Conservation (phyloP, 768 basidiomycete species). For the Tulasnella sp. region DNA sequence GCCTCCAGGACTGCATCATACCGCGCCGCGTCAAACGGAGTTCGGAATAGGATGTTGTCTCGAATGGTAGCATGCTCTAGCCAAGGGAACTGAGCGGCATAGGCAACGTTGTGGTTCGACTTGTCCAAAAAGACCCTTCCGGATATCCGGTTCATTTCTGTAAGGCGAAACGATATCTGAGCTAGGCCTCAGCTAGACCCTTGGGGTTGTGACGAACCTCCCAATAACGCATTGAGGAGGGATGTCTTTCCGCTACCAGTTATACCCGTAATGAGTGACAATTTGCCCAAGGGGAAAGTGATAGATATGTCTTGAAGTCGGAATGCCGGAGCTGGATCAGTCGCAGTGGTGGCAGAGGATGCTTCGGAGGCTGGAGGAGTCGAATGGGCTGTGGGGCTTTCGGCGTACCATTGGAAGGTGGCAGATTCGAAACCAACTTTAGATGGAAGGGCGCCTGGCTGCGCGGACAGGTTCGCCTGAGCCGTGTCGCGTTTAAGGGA, state of each 20-base stretch:
- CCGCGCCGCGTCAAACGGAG: conserved; percentile 58
- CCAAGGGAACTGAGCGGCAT: conserved; percentile 54
- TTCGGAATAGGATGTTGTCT: conserved; percentile 80
- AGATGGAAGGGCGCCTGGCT: conserved; percentile 34
- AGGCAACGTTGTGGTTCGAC: conserved; percentile 62
- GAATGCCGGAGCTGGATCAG: conserved; percentile 44
- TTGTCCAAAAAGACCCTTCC: conserved; percentile 63
- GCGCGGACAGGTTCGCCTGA: conserved; percentile 29
- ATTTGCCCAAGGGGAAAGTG: conserved; percentile 58
- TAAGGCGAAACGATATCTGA: not conserved
- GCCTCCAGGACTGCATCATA: conserved; percentile 71
- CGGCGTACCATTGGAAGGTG: conserved; percentile 59
- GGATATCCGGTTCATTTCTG: conserved; percentile 63
- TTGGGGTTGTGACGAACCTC: conserved; percentile 52
- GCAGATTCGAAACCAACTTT: conserved; percentile 59
- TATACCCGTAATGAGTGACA: conserved; percentile 64
- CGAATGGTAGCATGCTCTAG: conserved; percentile 79
- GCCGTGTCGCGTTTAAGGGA: conserved; percentile 52
- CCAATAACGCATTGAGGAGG: conserved; percentile 63
- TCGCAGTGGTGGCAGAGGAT: not conserved
- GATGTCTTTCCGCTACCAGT: conserved; percentile 75
- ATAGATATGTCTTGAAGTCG: conserved; percentile 61
- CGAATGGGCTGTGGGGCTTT: not conserved
- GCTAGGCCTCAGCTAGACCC: not conserved
- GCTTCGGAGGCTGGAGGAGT: not conserved